A percentile compares a stretch with the other conserved stretches of the same genome.
These are phyloP conservation scores for Aspergillus mulundensis DNA, from an alignment of 495 filamentous ascomycete genomes.

Conservation along the genomic window DNA sequence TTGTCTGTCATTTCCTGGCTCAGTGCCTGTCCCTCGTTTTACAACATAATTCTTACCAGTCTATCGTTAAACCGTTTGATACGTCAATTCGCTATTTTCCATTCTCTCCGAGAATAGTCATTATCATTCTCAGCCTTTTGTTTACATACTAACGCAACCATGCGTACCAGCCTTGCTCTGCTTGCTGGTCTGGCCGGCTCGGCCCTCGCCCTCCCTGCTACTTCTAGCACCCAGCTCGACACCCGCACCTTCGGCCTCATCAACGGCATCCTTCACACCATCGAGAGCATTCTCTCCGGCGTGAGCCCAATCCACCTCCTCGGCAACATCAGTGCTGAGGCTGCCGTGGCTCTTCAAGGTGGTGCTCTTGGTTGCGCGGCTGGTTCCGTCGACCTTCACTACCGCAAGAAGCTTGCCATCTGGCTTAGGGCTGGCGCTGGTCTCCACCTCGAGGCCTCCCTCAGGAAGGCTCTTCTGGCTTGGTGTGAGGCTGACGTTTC, in stretches of 20 bases:
- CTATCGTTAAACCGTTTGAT: conserved; percentile 33
- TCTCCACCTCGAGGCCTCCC: conserved; percentile 21
- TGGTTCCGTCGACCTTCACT: conserved; percentile 25
- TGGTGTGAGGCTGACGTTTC: conserved; percentile 28
- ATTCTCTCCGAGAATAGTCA: conserved; percentile 11
- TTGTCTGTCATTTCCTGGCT: conserved; percentile 22
- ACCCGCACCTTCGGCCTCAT: conserved; percentile 26
- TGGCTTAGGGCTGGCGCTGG: conserved; percentile 30
- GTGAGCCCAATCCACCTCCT: conserved; percentile 22
- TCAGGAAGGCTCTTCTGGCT: conserved; percentile 28
- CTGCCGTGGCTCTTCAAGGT: conserved; percentile 38
- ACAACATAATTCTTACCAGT: conserved; percentile 25
- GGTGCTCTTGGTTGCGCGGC: conserved; percentile 39
- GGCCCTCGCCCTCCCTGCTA: conserved; percentile 32
- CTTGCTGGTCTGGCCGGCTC: conserved; percentile 40
- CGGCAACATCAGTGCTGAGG: conserved; percentile 31
- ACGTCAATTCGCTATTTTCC: conserved; percentile 17
- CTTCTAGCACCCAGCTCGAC: conserved; percentile 26
- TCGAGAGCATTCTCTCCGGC: conserved; percentile 26
- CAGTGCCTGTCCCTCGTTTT: conserved; percentile 25
- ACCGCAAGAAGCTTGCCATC: conserved; percentile 29
- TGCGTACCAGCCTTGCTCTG: conserved; percentile 37
- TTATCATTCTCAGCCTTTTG: conserved; percentile 13
- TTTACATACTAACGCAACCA: conserved; percentile 20
- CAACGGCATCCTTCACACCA: conserved; percentile 6